These are phyloP conservation scores for Mortierella sp. DNA, from an alignment of 371 early-diverging fungal genomes.

Conservation along the genomic window DNA sequence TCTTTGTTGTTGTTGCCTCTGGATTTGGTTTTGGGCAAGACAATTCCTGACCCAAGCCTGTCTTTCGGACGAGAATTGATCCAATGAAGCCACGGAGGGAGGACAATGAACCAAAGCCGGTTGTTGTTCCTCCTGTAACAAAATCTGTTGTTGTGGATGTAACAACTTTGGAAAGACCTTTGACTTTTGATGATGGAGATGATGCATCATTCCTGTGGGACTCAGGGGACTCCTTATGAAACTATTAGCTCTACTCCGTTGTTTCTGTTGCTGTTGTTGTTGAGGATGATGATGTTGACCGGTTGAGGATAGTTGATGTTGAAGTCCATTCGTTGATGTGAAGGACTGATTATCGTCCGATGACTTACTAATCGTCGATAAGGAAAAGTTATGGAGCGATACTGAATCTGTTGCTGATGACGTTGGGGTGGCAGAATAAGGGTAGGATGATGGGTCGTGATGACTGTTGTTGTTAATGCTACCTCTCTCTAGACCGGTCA, in stretches of 20 bases:
- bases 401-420: conserved; percentile 9
- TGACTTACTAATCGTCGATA: conserved; percentile 38
- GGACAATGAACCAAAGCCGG: conserved; percentile 17
- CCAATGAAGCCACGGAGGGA: conserved; percentile 4
- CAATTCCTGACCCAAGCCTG: conserved; percentile 13
- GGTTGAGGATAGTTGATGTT: not conserved
- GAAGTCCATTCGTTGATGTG: conserved; percentile 31
- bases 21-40: not conserved
- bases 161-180: conserved; percentile 5
- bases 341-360: conserved; percentile 39
- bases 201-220: too few species aligned
- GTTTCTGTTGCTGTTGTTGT: conserved; percentile 4
- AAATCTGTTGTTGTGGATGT: too few species aligned
- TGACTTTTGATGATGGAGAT: too few species aligned
- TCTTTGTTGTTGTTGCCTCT: not conserved
- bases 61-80: conserved; percentile 15
- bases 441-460: not conserved
- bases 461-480: not conserved
- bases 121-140: conserved; percentile 3
- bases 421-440: not conserved
- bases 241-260: conserved; percentile 16
- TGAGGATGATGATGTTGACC: conserved; percentile 7
- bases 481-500: not conserved
- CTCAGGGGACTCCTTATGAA: conserved; percentile 14
- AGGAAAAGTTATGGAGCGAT: conserved; percentile 27